A percentile compares a stretch with the other conserved stretches of the same genome.
phyloP scores from a whole-genome alignment of 1,139 yeast genomes.

The Yamadazyma atmosphaerica region DNA sequence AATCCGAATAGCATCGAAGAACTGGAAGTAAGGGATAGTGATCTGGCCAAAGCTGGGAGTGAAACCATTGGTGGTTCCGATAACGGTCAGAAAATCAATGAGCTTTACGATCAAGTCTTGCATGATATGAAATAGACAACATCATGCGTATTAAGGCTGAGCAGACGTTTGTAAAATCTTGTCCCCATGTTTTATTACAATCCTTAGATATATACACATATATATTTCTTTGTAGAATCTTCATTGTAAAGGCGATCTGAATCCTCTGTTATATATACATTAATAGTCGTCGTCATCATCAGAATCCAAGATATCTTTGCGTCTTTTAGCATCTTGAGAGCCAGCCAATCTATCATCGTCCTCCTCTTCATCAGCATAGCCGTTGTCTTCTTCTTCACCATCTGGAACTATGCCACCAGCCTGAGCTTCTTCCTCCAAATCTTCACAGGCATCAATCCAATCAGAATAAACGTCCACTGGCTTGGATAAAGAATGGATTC shows the following conservation, averaged over 20 bases:
- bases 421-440: constrained; percentile 71
- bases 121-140: constrained; percentile 14
- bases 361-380: constrained; percentile 31
- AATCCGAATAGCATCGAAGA: not conserved
- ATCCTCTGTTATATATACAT: not conserved
- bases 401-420: constrained; percentile 17
- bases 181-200: no score
- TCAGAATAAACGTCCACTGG: constrained; percentile 96
- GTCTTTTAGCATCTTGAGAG: constrained; percentile 10
- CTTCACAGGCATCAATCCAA: constrained; percentile 99
- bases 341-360: constrained; percentile 20
- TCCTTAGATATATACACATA: not conserved
- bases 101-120: constrained; percentile 18
- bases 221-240: not conserved
- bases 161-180: not conserved
- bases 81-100: constrained; percentile 14
- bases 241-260: not conserved
- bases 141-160: constrained; percentile 1
- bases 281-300: constrained; percentile 28
- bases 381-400: constrained; percentile 22
- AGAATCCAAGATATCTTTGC: constrained; percentile 22
- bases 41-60: no score
- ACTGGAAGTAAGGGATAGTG: not conserved
- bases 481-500: constrained; percentile 77
- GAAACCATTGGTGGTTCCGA: constrained; percentile 3